These are phyloP conservation scores for Limonium bicolor DNA, from an alignment of 148 eudicot species.

Conservation along the genomic window DNA sequence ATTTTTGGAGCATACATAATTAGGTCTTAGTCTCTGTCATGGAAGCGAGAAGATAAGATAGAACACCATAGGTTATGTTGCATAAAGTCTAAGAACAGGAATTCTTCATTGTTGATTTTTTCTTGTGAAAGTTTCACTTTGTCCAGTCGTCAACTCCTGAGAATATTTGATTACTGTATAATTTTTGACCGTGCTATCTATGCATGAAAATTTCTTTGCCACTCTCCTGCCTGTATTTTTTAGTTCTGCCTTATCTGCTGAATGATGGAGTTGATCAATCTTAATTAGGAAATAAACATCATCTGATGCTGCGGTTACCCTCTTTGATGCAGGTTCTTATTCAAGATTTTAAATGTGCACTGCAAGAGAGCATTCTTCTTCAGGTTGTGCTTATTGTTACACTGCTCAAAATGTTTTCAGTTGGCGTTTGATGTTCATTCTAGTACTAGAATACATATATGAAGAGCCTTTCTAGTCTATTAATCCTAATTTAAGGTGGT, in stretches of 20 bases:
- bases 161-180: not conserved
- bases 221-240: not conserved
- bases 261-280: not conserved
- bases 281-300: not conserved
- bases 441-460: slow-evolving; percentile 5
- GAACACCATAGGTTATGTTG: too few species aligned
- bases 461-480: slow-evolving; percentile 1
- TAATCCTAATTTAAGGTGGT: not conserved
- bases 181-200: not conserved
- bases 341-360: slow-evolving; percentile 93
- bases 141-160: not conserved
- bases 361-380: slow-evolving; percentile 92
- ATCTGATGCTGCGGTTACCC: not conserved
- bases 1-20: too few species aligned
- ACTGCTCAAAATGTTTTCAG: not conserved
- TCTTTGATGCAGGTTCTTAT: slow-evolving; percentile 49
- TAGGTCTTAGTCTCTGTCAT: too few species aligned
- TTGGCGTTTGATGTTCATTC: not conserved
- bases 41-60: too few species aligned
- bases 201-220: not conserved
- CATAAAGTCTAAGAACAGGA: too few species aligned
- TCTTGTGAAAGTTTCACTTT: too few species aligned
- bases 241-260: too few species aligned
- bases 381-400: slow-evolving; percentile 34
- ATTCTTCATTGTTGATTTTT: too few species aligned